These are phyloP conservation scores for Phylloporus sp. DNA, from an alignment of 768 basidiomycete genomes.

Conservation along the genomic window DNA sequence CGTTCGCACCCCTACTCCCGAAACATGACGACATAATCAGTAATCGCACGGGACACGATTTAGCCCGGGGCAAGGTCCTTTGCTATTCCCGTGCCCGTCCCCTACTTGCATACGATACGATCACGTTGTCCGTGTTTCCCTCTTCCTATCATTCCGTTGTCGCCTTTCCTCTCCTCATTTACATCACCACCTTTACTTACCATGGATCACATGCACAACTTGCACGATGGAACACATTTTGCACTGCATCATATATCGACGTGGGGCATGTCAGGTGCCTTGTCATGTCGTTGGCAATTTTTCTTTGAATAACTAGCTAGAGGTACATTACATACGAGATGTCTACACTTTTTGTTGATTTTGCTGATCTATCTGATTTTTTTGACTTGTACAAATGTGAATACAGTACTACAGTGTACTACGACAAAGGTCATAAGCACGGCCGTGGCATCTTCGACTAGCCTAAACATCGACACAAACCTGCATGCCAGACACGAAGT, in stretches of 20 bases:
- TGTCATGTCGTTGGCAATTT: background rate
- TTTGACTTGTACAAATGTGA: no score
- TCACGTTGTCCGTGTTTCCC: background rate
- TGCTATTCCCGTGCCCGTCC: background rate
- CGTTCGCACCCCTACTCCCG: background rate
- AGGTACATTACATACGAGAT: slow-evolving; percentile 3
- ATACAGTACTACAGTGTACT: no score
- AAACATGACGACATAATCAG: background rate
- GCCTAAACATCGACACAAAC: no score
- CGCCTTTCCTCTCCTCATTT: background rate
- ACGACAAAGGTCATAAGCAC: no score
- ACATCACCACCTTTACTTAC: background rate
- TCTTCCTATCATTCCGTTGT: background rate
- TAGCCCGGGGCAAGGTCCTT: background rate
- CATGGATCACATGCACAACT: no score
- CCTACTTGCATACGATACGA: background rate
- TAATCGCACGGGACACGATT: background rate
- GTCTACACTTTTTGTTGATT: no score
- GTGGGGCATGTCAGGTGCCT: background rate
- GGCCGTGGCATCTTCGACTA: no score
- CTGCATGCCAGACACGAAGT: background rate
- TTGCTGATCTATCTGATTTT: no score
- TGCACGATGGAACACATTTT: background rate
- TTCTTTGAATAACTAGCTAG: background rate
- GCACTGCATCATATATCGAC: background rate